Base-by-base conservation (phyloP, 164 flowering plant species). In the Vitis rotundifolia region DNA sequence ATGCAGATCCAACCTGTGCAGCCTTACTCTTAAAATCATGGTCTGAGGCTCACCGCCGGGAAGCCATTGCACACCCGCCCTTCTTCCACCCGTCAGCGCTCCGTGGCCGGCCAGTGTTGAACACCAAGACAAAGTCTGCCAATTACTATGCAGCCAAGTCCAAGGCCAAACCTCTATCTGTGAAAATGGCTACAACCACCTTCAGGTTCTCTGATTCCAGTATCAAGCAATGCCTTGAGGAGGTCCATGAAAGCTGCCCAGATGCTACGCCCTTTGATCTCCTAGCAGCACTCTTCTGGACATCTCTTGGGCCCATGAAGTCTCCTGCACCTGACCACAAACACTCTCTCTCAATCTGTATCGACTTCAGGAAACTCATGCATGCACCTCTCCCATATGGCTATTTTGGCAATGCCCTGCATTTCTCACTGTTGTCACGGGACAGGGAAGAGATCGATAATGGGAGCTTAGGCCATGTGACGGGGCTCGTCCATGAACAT, bases 281-380 rank as follows among this genome's bases (percentile, higher is more conserved):
- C n/a, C 84, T 93, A 0, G 77, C 86, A 0, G 93, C 95, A 0
- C 76, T 93, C 15, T 88, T 93, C 49, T 93, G 93, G 95, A 79
- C 77, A 0, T 75, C 85, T 0, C 55, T 81, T 13, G 56, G 70
- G 14, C 61, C 53, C 1, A 63, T 75, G 5, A 85, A 83, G 73
- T 50, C 63, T n/a, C 51, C 18, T 1, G 7, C 37, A 12, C 11
- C 60, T 7, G 63, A 66, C 0, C n/a, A 71, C 3, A 28, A 37
- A 14, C 74, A 64, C 60, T 75, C 79, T 16, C 77, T 89, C 15
- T 80, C 88, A 6, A 57, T 93, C 7, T 83, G 93, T 66, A 44
- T 81, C 0, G 95, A 91, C 76, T 74, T 79, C 47, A 80, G 92
- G 72, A 84, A 80, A 74, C 70, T 62, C 6, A 16, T 83, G 69